These are phyloP conservation scores for Corymbia citriodora DNA, from an alignment of 441 rosid species.

Conservation along the genomic window DNA sequence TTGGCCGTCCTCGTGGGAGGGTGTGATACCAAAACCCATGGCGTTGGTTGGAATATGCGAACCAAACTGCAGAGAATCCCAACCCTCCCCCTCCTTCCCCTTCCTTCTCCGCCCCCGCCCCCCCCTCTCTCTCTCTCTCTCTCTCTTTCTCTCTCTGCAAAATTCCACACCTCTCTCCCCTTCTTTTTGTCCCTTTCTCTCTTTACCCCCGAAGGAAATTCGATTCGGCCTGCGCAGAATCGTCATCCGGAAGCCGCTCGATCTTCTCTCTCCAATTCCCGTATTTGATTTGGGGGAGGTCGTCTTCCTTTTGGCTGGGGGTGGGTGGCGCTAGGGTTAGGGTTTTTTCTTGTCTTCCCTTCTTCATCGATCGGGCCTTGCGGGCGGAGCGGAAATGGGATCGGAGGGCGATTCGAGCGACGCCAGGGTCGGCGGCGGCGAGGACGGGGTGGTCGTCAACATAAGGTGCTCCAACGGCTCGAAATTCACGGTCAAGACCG, in stretches of 20 bases:
- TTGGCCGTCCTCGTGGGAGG: neutral
- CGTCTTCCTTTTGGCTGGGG: neutral
- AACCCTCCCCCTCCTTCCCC: neutral
- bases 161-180: neutral
- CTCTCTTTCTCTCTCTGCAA: neutral
- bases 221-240: neutral
- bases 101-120: rapidly evolving
- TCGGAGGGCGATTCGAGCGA: slow-evolving; percentile 53
- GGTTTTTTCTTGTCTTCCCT: neutral
- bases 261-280: neutral
- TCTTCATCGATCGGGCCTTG: neutral
- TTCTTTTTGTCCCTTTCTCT: neutral
- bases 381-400: slow-evolving; percentile 24
- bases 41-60: neutral
- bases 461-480: slow-evolving; percentile 59
- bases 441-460: slow-evolving; percentile 33
- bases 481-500: slow-evolving; percentile 40
- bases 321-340: neutral
- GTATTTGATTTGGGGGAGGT: neutral
- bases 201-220: neutral
- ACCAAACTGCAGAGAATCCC: neutral
- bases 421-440: slow-evolving; percentile 17
- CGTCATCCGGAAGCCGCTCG: neutral
- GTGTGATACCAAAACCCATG: neutral
- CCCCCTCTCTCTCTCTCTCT: neutral